Conservation (phyloP, 345 rosid species). For the Citrus unshiu region DNA sequence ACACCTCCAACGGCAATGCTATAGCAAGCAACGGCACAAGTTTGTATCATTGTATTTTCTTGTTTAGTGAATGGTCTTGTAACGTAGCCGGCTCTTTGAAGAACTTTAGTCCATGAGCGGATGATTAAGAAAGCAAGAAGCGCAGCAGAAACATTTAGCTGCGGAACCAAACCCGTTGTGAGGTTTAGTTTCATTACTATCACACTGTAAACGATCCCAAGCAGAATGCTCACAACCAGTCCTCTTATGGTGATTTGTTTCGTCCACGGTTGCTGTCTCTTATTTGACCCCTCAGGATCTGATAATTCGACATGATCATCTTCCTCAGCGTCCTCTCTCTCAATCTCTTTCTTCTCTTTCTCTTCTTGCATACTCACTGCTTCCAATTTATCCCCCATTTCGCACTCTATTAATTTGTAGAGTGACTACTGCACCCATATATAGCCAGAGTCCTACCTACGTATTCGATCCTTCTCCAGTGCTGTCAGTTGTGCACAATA, state of each 20-base stretch:
- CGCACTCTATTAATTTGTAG: not conserved
- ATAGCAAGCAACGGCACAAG: slow-evolving; percentile 92
- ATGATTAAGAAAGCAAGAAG: slow-evolving; percentile 74
- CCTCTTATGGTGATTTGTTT: slow-evolving; percentile 76
- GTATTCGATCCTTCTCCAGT: no score
- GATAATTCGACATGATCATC: not conserved
- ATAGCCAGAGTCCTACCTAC: no score
- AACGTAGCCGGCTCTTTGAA: slow-evolving; percentile 60
- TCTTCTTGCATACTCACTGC: slow-evolving; percentile 27
- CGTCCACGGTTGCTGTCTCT: slow-evolving; percentile 61
- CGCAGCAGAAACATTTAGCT: slow-evolving; percentile 88
- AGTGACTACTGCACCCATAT: no score
- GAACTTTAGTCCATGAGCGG: slow-evolving; percentile 76
- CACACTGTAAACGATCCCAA: slow-evolving; percentile 75
- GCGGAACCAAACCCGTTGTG: slow-evolving; percentile 69
- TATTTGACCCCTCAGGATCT: slow-evolving; percentile 8
- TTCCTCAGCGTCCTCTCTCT: slow-evolving; percentile 18
- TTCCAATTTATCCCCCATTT: not conserved
- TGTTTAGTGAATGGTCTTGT: slow-evolving; percentile 79
- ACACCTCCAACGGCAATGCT: slow-evolving; percentile 91
- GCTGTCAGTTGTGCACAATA: no score
- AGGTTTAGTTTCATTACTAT: slow-evolving; percentile 86
- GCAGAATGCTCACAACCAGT: slow-evolving; percentile 60
- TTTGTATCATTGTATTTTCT: slow-evolving; percentile 94
- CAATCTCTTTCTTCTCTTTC: slow-evolving; percentile 31